These are phyloP conservation scores for Epichloe sibirici DNA, from an alignment of 2,329 filamentous ascomycete genomes.

Conservation along the genomic window DNA sequence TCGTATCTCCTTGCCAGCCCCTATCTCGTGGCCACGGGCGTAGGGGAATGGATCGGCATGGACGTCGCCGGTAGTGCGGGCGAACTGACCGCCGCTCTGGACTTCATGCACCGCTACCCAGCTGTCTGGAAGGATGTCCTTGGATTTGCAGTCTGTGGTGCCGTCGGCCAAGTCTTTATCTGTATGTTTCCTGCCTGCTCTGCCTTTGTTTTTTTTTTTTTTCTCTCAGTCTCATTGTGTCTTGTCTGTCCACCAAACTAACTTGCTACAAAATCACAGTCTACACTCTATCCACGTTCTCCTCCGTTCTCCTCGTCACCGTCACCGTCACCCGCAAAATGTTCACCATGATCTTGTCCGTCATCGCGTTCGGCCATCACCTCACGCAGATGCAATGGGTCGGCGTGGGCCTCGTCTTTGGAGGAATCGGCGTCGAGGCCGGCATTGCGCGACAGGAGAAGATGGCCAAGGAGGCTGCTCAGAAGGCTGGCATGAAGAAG, in stretches of 20 bases:
- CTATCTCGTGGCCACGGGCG: slow-evolving; percentile 56
- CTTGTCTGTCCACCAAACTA: slow-evolving; percentile 8
- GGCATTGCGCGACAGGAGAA: slow-evolving; percentile 74
- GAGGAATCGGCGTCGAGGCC: slow-evolving; percentile 85
- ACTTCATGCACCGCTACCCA: slow-evolving; percentile 71
- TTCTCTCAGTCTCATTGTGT: background rate
- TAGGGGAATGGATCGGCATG: slow-evolving; percentile 55
- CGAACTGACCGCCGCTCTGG: slow-evolving; percentile 67
- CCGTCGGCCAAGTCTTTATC: slow-evolving; percentile 92
- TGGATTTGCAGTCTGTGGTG: slow-evolving; percentile 80
- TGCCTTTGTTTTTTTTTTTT: background rate
- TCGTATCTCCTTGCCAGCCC: slow-evolving; percentile 68
- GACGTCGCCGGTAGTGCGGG: slow-evolving; percentile 52
- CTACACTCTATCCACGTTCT: slow-evolving; percentile 88
- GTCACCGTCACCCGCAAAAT: slow-evolving; percentile 98
- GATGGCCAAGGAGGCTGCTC: slow-evolving; percentile 60
- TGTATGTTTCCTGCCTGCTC: slow-evolving; percentile 35
- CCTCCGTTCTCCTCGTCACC: slow-evolving; percentile 81
- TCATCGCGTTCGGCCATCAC: slow-evolving; percentile 85
- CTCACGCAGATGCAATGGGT: slow-evolving; percentile 86
- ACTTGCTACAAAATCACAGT: slow-evolving; percentile 31
- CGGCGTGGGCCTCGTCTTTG: slow-evolving; percentile 85
- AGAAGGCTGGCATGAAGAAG: slow-evolving; percentile 28
- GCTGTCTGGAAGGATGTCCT: slow-evolving; percentile 77
- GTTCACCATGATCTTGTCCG: slow-evolving; percentile 96